Percentiles rank a stretch among this genome's conserved stretches.
Evolutionary conservation across 2,329 filamentous ascomycete genomes (phyloP).

Genomic region (Periconia sp.): DNA sequence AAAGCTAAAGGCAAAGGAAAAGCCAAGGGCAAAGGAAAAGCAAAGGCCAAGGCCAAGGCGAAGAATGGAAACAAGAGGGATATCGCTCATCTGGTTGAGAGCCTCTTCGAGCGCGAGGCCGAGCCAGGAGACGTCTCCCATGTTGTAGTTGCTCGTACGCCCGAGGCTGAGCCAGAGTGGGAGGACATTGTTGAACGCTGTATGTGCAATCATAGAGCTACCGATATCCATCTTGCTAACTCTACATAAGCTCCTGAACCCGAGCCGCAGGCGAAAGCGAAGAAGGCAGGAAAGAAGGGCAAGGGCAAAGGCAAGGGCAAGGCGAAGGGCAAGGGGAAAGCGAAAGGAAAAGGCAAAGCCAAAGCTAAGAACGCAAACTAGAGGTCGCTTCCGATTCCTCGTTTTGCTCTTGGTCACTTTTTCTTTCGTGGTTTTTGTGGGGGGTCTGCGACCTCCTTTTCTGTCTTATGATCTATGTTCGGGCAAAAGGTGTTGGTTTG

Average conservation of each 20-base stretch:
- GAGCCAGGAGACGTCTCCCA: neutral
- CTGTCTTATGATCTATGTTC: too few relatives aligned
- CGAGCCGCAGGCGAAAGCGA: too few relatives aligned
- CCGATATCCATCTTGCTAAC: neutral
- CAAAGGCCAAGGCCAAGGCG: slow-evolving; percentile 1
- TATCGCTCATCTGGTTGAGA: neutral
- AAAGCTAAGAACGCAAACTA: too few relatives aligned
- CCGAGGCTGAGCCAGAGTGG: slow-evolving; percentile 1
- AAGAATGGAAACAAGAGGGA: neutral
- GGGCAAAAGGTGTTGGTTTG: too few relatives aligned
- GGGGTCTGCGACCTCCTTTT: too few relatives aligned
- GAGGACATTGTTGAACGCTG: slow-evolving; percentile 1
- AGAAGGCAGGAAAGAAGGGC: neutral
- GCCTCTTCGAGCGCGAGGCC: slow-evolving; percentile 2
- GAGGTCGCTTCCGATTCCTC: too few relatives aligned
- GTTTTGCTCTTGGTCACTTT: too few relatives aligned
- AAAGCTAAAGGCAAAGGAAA: slow-evolving; percentile 4
- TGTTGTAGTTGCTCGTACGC: slow-evolving; percentile 4
- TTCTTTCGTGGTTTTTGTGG: too few relatives aligned
- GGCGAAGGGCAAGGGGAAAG: slow-evolving; percentile 1
- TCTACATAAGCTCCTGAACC: too few relatives aligned
- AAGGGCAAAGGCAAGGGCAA: neutral
- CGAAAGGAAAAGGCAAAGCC: slow-evolving; percentile 1
- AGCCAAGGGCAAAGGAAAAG: slow-evolving; percentile 1
- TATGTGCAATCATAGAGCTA: neutral